Base-by-base conservation (phyloP, 1,284 basidiomycete genomes). In the Stereum hirsutum region DNA sequence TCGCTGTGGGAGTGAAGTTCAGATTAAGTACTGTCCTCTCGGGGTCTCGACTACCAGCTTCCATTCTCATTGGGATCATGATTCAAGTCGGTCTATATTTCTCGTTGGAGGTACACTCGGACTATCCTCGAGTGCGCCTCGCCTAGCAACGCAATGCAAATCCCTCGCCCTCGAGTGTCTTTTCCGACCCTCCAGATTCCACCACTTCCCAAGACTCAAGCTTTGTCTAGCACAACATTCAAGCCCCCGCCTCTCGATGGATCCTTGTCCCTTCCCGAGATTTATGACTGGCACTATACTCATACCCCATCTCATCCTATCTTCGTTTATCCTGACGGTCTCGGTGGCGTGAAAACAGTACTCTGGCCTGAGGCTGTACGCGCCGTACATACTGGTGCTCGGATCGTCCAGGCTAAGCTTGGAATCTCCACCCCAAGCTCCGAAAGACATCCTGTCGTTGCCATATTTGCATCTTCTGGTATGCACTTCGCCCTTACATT, bases 211-310 rank as follows among this genome's bases (percentile, higher is more conserved):
- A 19, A n/a, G 15, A 42, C 41, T 17, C 38, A 44, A 30, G 35
- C 21, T 4, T 37, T 36, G n/a, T 24, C 31, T n/a, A 10, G 20
- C 35, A n/a, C 20, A n/a, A 38, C 41, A 12, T 46, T 46, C 35
- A 33, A 19, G 10, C 17, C 24, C 2, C 40, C 45, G 14, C 26
- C 41, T 5, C 24, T 46, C 10, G 35, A 45, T 20, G 39, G 27
- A 7, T 15, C 30, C 5, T 35, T 47, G 10, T 30, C 39, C 5
- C n/a, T 47, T 10, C 50, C 56, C 6, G 49, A 60, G 35, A 44
- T 58, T 4, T 58, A 54, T 45, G 54, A 60, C 25, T 58, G 52
- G 51, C 55, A 61, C 34, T 26, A 35, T 12, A 30, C 42, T 6
- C 42, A 59, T 39, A 54, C 39, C 17, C 49, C 52, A 1, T 39